These are phyloP conservation scores for Aspergillus amoenus DNA, from an alignment of 2,329 filamentous ascomycete species.

Conservation along the genomic window DNA sequence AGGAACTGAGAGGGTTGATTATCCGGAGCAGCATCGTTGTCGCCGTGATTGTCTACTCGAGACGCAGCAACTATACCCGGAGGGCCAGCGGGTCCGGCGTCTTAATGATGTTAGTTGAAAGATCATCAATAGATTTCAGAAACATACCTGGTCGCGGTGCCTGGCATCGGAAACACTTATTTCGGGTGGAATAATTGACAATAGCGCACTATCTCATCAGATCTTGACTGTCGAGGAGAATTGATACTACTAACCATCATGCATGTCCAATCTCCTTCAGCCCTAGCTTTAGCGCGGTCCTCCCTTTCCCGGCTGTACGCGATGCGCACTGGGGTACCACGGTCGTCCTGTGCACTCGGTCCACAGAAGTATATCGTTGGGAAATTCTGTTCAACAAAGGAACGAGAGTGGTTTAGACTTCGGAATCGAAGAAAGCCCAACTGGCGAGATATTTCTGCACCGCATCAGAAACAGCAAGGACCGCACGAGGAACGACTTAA, in stretches of 20 bases:
- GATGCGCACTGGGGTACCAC: constrained; percentile 49
- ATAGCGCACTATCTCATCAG: constrained; percentile 49
- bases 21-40: constrained; percentile 55
- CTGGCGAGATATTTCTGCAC: constrained; percentile 53
- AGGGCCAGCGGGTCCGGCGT: constrained; percentile 31
- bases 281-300: constrained; percentile 47
- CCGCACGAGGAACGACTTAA: not conserved
- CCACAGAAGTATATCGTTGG: constrained; percentile 53
- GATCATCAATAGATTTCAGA: not conserved
- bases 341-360: constrained; percentile 40
- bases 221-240: not conserved
- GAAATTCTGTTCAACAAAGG: constrained; percentile 55
- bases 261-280: constrained; percentile 59
- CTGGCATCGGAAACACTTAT: constrained; percentile 60
- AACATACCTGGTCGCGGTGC: constrained; percentile 52
- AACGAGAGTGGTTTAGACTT: constrained; percentile 49
- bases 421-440: constrained; percentile 59
- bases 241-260: constrained; percentile 43
- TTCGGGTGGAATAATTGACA: constrained; percentile 57
- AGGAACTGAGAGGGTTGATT: constrained; percentile 71
- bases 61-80: constrained; percentile 41
- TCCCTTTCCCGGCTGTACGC: constrained; percentile 55
- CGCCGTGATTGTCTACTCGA: constrained; percentile 51
- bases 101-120: constrained; percentile 17
- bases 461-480: constrained; percentile 13